Conservation (phyloP, 1,139 yeast species). For the Suhomyces bokatorum region DNA sequence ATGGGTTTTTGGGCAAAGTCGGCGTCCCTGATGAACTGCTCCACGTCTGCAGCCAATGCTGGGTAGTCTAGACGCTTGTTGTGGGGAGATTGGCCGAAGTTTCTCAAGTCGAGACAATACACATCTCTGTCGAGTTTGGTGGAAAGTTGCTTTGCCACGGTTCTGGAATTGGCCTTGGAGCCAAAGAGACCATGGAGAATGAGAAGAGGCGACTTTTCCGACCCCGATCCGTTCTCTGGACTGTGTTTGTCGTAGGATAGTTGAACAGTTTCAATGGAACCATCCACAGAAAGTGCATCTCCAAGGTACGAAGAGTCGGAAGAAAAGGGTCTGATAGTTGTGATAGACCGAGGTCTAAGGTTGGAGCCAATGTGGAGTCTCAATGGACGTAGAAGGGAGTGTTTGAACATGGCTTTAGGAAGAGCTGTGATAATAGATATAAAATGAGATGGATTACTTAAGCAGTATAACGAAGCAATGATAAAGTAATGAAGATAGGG, state of each 20-base stretch:
- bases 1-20: constrained; percentile 51
- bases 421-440: not conserved
- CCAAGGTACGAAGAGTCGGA: constrained; percentile 21
- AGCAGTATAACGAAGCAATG: not conserved
- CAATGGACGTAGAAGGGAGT: not conserved
- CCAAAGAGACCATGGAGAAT: constrained; percentile 92
- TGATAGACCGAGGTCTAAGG: no score
- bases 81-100: constrained; percentile 93
- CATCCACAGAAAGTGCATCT: constrained; percentile 23
- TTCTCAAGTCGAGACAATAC: constrained; percentile 78
- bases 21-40: constrained; percentile 57
- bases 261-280: constrained; percentile 31
- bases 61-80: constrained; percentile 69
- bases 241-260: constrained; percentile 32
- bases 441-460: not conserved
- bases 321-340: constrained; percentile 5
- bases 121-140: constrained; percentile 47
- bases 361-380: not conserved
- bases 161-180: constrained; percentile 70
- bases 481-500: no score
- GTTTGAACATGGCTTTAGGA: not conserved
- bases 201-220: constrained; percentile 54
- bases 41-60: constrained; percentile 83
- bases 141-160: constrained; percentile 59
- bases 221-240: constrained; percentile 21